Base-by-base conservation (phyloP, 2,329 filamentous ascomycete genomes). In the Knufia fluminis region DNA sequence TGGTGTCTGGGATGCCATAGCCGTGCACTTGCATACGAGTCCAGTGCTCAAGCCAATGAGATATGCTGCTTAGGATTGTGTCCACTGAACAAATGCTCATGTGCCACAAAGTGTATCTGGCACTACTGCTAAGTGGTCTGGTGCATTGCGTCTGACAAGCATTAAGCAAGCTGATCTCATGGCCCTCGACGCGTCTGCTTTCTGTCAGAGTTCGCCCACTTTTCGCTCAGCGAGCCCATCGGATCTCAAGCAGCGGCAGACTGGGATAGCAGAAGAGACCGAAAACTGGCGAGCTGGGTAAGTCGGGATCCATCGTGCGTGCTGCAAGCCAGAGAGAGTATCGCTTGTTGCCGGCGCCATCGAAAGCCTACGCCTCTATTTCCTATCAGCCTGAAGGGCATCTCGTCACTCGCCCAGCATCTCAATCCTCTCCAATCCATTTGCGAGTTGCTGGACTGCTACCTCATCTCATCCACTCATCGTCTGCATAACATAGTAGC, bases 381-480 rank as follows among this genome's bases (percentile, higher is more conserved):
- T 24, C 20, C 19, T 3, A 43, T 43, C 40, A 43, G 8, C 40
- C 23, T 20, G 40, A 16, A 43, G 40, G 20, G 20, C 24, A 14
- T 14, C 28, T 26, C 38, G 38, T 41, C 38, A 36, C 38, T 41
- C 38, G 38, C 23, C n/a, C 40, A 26, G 40, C 40, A 26, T 43
- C 40, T 23, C 38, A 45, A 19, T 26, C 52, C 16, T 46, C 54
- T 16, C 52, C 54, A 3, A 51, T 57, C 52, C 39, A 60, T 26
- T 52, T 54, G 23, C 57, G 56, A 31, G 31, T 59, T 33, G 48
- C 54, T 26, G 38, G 49, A 26, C 49, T 61, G 45, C 33, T 62
- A 61, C 54, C 46, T 53, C 35, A 47, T 22, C 22, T 59, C 58
- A 46, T 60, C 54, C 52, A 52, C 56, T 53, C 57, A 28, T 16